Conservation (phyloP, 139 green algal species). For the Chlamydomonas schloesseri region DNA sequence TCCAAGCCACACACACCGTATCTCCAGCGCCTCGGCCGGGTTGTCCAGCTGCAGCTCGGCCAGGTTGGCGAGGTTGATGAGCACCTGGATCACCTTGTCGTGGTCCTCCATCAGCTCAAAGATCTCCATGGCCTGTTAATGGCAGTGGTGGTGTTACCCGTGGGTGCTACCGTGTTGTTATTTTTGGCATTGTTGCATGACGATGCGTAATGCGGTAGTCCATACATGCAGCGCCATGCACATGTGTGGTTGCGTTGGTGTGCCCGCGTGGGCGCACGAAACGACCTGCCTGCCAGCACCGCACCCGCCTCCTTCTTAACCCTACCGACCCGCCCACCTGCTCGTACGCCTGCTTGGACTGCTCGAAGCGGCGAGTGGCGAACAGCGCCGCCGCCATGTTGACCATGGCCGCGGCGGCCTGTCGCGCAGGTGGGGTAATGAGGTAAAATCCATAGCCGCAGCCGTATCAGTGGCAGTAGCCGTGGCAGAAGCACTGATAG, state of each 20-base stretch:
- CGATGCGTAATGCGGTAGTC: neutral
- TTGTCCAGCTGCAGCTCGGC: conserved; percentile 40
- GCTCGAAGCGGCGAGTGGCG: conserved; percentile 28
- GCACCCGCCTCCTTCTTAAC: too few relatives aligned
- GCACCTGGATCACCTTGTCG: conserved; percentile 43
- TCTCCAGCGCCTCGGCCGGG: conserved; percentile 24
- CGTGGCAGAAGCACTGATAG: too few relatives aligned
- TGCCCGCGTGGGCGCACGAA: too few relatives aligned
- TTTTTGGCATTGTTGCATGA: neutral
- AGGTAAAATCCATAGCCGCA: too few relatives aligned
- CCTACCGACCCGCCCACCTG: too few relatives aligned
- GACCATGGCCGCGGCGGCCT: conserved; percentile 21
- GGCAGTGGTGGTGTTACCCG: neutral
- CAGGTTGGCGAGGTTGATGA: conserved; percentile 44
- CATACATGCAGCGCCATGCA: too few relatives aligned
- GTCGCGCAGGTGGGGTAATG: too few relatives aligned
- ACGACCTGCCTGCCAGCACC: too few relatives aligned
- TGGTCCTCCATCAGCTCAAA: conserved; percentile 45
- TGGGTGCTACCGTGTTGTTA: too few relatives aligned
- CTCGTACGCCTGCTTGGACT: conserved; percentile 37
- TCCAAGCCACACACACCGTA: conserved; percentile 8
- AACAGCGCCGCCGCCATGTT: conserved; percentile 37
- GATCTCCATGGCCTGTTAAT: conserved; percentile 34
- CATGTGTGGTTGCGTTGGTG: too few relatives aligned
- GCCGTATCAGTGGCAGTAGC: neutral